These are phyloP conservation scores for Stephania cephalantha DNA, from an alignment of 164 flowering plant species.

Conservation along the genomic window DNA sequence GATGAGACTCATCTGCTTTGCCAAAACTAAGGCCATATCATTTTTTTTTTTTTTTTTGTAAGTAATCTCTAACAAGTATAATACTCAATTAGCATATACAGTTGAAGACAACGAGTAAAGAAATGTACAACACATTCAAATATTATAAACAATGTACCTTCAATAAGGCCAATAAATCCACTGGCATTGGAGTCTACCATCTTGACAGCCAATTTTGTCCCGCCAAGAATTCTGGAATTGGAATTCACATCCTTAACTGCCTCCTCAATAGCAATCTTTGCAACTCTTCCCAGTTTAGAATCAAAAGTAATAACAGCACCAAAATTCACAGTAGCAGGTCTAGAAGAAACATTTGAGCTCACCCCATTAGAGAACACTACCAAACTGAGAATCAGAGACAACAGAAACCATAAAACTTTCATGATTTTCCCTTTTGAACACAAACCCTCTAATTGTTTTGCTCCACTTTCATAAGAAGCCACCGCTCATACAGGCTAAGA, in stretches of 20 bases:
- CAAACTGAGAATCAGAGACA: neutral
- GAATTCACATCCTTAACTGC: conserved; percentile 67
- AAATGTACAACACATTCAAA: neutral
- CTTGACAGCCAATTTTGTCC: conserved; percentile 35
- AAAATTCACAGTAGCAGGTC: conserved; percentile 32
- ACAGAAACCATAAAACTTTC: neutral
- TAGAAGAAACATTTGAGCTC: conserved; percentile 6
- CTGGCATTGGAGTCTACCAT: conserved; percentile 55
- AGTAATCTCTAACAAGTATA: neutral
- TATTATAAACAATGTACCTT: conserved; percentile 29
- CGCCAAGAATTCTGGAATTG: conserved; percentile 49
- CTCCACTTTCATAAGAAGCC: no score
- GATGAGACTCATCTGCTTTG: neutral
- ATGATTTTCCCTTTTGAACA: neutral
- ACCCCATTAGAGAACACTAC: neutral
- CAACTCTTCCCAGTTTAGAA: conserved; percentile 44
- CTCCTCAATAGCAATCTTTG: conserved; percentile 58
- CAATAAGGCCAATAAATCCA: conserved; percentile 52
- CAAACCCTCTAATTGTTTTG: neutral
- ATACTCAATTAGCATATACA: neutral
- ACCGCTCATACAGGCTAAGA: neutral
- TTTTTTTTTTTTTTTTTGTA: no score
- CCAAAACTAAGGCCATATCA: neutral
- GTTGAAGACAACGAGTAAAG: neutral
- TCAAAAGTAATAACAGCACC: conserved; percentile 53